Percentiles rank a stretch among this genome's conserved stretches.
Conservation (phyloP, 352 stramenopile genomes). For the Pythium rhizo-oryzae region DNA sequence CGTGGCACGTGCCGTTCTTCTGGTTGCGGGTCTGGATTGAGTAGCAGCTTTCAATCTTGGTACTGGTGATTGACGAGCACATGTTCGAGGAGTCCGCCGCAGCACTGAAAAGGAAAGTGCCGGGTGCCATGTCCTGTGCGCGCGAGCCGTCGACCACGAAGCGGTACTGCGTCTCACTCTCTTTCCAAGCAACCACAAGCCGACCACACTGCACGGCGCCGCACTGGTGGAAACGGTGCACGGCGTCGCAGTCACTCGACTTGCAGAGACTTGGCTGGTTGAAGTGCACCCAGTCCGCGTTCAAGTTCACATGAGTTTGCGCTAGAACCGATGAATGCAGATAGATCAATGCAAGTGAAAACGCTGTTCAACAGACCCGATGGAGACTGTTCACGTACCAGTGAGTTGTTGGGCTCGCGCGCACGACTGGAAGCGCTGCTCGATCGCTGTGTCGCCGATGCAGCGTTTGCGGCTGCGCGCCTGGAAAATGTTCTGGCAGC, state of each 20-base stretch:
- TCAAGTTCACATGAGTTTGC: conserved; percentile 52
- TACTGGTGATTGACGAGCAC: conserved; percentile 40
- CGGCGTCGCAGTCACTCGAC: conserved; percentile 63
- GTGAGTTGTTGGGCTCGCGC: conserved; percentile 52
- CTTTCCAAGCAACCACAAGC: conserved; percentile 73
- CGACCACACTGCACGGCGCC: conserved; percentile 68
- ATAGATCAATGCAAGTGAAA: not conserved
- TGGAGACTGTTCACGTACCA: conserved; percentile 28
- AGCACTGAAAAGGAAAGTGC: conserved; percentile 60
- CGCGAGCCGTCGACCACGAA: conserved; percentile 82
- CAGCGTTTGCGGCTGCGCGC: conserved; percentile 70
- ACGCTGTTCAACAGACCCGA: not conserved
- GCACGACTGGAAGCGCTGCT: conserved; percentile 56
- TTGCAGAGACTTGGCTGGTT: conserved; percentile 52
- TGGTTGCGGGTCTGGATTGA: conserved; percentile 76
- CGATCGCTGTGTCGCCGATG: conserved; percentile 48
- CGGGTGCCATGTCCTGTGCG: conserved; percentile 55
- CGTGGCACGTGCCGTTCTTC: conserved; percentile 55
- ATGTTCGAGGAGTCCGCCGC: not conserved
- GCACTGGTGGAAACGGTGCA: conserved; percentile 64
- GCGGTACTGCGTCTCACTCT: conserved; percentile 48
- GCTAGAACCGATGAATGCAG: conserved; percentile 12
- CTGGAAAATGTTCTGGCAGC: conserved; percentile 73
- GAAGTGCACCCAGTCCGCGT: conserved; percentile 73
- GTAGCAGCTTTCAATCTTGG: conserved; percentile 59